Evolutionary conservation across 2,329 filamentous ascomycete species (phyloP), one percentile per base, ranked within the genome.

Genomic region (Colletotrichum tropicicola): DNA sequence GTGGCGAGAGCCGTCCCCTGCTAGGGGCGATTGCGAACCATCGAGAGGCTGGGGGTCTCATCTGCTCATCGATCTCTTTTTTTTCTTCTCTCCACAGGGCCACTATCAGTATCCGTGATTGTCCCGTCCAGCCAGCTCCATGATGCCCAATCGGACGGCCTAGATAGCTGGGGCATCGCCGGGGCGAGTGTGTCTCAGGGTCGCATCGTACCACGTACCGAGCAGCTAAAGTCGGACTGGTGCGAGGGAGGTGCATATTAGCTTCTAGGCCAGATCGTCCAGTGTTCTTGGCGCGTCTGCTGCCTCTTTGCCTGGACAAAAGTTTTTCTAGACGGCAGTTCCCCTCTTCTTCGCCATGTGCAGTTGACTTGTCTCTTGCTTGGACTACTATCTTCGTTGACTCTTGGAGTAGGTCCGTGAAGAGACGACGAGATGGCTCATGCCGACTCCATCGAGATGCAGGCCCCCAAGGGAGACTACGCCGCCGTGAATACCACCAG

Each of bases 131-230:
- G n/a, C n/a, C n/a, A n/a, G n/a, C n/a, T n/a, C n/a, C n/a, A n/a
- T n/a, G n/a, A n/a, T n/a, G n/a, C n/a, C 60, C 60, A 64, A 64
- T 59, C 25, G 9, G 60, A 32, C 15, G 3, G 13, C 17, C 10
- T 1, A 39, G 39, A 59, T 47, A 21, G 28, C 47, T 45, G 56
- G 12, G 17, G 17, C 23, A 10, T 17, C 25, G 28, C 37, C n/a
- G 27, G 54, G 30, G 43, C 41, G 15, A 10, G n/a, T 12, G 17
- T 37, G 61, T 61, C 56, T 54, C 61, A 61, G 48, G 27, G 56
- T 65, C 43, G 43, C 28, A 55, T 65, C 41, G 48, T 35, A 61
- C 45, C 19, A 30, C 59, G 59, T 58, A 63, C 59, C 53, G 59
- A 63, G 35, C 35, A 63, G 12, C 61, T 55, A 7, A 37, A 61